phyloP scores from a whole-genome alignment of 352 stramenopile genomes.

The Pythium scleroteichum region DNA sequence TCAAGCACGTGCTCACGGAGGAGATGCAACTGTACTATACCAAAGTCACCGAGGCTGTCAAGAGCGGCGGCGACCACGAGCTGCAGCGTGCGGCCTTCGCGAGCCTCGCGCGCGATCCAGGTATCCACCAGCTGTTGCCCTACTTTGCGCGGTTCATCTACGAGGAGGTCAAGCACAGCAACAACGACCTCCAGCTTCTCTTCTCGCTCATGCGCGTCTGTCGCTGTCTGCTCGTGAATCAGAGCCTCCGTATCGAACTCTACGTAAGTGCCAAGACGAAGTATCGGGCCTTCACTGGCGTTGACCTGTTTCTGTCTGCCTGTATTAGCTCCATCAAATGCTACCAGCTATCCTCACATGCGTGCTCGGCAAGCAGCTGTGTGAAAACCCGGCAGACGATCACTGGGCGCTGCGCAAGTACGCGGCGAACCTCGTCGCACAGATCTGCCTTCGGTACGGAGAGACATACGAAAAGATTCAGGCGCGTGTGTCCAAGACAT shows the following conservation, averaged over 20 bases:
- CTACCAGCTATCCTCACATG: conserved; percentile 93
- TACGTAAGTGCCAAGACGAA: conserved; percentile 77
- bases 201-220: conserved; percentile 89
- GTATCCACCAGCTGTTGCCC: conserved; percentile 88
- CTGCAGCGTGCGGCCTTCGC: conserved; percentile 75
- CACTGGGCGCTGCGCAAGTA: conserved; percentile 92
- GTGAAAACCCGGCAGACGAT: conserved; percentile 80
- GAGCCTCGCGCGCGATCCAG: conserved; percentile 79
- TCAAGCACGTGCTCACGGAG: conserved; percentile 87
- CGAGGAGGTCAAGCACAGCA: conserved; percentile 86
- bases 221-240: conserved; percentile 90
- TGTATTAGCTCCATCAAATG: conserved; percentile 92
- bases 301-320: conserved; percentile 1
- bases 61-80: conserved; percentile 63
- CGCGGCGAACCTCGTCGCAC: conserved; percentile 71
- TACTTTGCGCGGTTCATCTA: conserved; percentile 91
- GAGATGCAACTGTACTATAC: conserved; percentile 91
- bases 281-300: not conserved
- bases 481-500: conserved; percentile 89
- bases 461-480: conserved; percentile 93
- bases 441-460: conserved; percentile 85
- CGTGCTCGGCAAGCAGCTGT: conserved; percentile 90
- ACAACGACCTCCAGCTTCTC: conserved; percentile 73
- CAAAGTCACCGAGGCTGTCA: conserved; percentile 84
- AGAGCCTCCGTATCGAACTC: conserved; percentile 91